Percentiles rank a stretch among this genome's conserved stretches.
phyloP scores from a whole-genome alignment of 345 rosid species.

The Barbarea vulgaris region DNA sequence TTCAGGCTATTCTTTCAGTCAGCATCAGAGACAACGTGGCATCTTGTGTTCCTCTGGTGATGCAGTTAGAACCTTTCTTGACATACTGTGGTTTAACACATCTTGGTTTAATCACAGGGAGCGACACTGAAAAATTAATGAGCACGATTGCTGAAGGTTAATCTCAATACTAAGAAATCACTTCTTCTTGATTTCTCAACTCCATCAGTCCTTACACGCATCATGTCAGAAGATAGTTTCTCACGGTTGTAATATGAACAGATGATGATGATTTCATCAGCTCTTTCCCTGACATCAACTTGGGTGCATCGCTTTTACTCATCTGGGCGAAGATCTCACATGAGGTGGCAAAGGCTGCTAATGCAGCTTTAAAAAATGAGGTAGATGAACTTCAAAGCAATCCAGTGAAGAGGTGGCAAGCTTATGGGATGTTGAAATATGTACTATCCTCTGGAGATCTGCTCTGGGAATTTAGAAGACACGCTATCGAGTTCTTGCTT shows the following conservation, averaged over 20 bases:
- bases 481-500: conserved; percentile 67
- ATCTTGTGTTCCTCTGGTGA: conserved; percentile 47
- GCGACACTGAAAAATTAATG: conserved; percentile 51
- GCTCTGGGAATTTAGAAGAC: conserved; percentile 70
- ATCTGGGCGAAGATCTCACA: conserved; percentile 53
- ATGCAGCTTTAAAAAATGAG: conserved; percentile 47
- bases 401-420: conserved; percentile 74
- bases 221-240: conserved; percentile 6
- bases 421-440: conserved; percentile 72
- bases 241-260: conserved; percentile 31
- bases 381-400: conserved; percentile 58
- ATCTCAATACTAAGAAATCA: conserved; percentile 14
- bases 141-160: conserved; percentile 54
- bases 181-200: conserved; percentile 21
- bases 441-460: conserved; percentile 56
- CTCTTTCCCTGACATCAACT: conserved; percentile 54
- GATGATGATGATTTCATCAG: conserved; percentile 57
- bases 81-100: conserved; percentile 62
- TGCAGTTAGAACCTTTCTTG: conserved; percentile 51
- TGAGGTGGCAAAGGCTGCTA: conserved; percentile 53
- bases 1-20: conserved; percentile 72
- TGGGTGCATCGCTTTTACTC: conserved; percentile 85
- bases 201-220: conserved; percentile 1
- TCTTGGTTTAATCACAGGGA: conserved; percentile 70
- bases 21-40: conserved; percentile 44